Evolutionary conservation across 768 basidiomycete species (phyloP).

Genomic region (Psilocybe cubensis): DNA sequence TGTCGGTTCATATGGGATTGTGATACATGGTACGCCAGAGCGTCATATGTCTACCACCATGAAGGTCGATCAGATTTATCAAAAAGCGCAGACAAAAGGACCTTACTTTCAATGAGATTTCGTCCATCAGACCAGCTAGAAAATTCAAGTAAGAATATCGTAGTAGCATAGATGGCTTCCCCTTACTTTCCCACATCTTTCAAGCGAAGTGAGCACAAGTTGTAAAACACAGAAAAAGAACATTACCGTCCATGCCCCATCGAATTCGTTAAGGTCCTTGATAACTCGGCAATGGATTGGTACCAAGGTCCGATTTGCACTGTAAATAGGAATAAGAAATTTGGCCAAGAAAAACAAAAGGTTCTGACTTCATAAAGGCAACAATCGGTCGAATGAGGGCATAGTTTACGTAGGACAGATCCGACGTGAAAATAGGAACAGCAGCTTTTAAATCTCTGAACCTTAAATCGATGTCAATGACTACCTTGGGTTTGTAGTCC

Average conservation of each 20-base stretch:
- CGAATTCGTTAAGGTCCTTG: conserved; percentile 85
- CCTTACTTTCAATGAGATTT: conserved; percentile 81
- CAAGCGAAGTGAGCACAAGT: conserved; percentile 15
- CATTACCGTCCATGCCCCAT: conserved; percentile 94
- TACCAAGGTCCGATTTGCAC: conserved; percentile 90
- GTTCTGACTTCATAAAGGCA: conserved; percentile 93
- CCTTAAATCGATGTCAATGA: conserved; percentile 91
- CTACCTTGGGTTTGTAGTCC: conserved; percentile 51
- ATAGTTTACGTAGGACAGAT: conserved; percentile 90
- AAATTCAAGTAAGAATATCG: conserved; percentile 10
- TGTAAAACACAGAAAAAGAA: conserved; percentile 1
- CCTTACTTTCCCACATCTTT: conserved; percentile 94
- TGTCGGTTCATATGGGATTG: conserved; percentile 85
- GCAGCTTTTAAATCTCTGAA: conserved; percentile 96
- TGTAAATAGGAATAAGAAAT: conserved; percentile 33
- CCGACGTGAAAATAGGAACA: conserved; percentile 88
- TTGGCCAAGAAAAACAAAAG: neutral
- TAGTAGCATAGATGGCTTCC: conserved; percentile 23
- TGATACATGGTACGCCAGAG: conserved; percentile 93
- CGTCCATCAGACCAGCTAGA: conserved; percentile 89
- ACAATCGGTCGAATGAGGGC: conserved; percentile 95
- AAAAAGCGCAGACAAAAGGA: neutral
- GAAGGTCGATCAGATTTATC: conserved; percentile 6
- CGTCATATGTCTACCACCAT: conserved; percentile 75
- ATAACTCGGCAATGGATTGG: conserved; percentile 92